Conservation (phyloP, 805 yeast species). For the Isabelozyma gotoi region DNA sequence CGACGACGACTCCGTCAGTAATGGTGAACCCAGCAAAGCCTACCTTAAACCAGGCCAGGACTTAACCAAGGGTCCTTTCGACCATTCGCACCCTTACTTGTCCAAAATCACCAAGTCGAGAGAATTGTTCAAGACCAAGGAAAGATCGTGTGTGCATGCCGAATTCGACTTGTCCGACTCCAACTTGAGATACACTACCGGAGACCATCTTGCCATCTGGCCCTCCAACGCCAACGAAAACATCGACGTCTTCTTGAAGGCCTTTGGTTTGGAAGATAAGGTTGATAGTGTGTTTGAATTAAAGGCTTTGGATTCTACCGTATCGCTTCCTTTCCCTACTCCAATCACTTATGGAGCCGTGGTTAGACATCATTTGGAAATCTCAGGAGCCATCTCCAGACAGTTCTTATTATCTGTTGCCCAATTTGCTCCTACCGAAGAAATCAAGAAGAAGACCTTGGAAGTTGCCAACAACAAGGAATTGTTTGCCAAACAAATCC, state of each 20-base stretch:
- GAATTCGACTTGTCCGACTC: slow-evolving; percentile 81
- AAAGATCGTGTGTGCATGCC: slow-evolving; percentile 83
- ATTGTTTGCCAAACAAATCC: slow-evolving; percentile 64
- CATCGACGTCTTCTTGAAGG: slow-evolving; percentile 61
- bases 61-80: slow-evolving; percentile 69
- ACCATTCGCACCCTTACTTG: slow-evolving; percentile 76
- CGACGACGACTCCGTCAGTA: slow-evolving; percentile 34
- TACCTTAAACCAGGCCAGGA: slow-evolving; percentile 28
- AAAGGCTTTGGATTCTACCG: slow-evolving; percentile 69
- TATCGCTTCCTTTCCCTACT: slow-evolving; percentile 60
- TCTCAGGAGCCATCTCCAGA: slow-evolving; percentile 91
- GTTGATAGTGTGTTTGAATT: slow-evolving; percentile 59
- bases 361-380: slow-evolving; percentile 83
- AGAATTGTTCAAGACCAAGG: slow-evolving; percentile 66
- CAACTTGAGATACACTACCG: slow-evolving; percentile 83
- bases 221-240: slow-evolving; percentile 84
- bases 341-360: slow-evolving; percentile 91
- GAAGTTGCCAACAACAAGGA: slow-evolving; percentile 67
- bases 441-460: slow-evolving; percentile 47
- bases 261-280: slow-evolving; percentile 58
- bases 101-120: slow-evolving; percentile 61
- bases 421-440: slow-evolving; percentile 76
- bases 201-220: slow-evolving; percentile 95
- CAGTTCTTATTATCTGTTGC: slow-evolving; percentile 73
- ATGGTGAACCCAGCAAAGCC: slow-evolving; percentile 81